phyloP scores from a whole-genome alignment of 208 protist species.

The Spongospora subterranea region DNA sequence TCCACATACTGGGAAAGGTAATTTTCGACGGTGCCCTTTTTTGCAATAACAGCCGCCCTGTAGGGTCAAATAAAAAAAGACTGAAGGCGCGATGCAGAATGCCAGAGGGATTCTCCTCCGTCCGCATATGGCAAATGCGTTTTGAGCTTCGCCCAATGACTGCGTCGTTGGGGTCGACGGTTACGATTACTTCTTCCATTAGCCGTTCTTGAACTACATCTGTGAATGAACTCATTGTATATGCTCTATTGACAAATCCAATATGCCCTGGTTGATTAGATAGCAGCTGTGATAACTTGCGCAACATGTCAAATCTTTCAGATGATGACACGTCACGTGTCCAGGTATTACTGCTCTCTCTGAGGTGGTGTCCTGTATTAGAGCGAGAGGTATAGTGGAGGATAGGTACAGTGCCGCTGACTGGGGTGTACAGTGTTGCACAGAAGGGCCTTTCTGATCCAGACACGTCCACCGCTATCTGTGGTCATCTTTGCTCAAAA shows the following conservation, averaged over 20 bases:
- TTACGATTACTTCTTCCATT: constrained; percentile 47
- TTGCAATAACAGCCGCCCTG: constrained; percentile 66
- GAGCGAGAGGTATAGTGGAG: too few species aligned
- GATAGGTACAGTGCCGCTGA: too few species aligned
- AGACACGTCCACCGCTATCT: too few species aligned
- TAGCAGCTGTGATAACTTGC: too few species aligned
- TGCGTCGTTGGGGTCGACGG: constrained; percentile 65
- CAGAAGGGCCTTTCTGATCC: too few species aligned
- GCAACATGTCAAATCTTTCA: too few species aligned
- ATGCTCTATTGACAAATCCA: neutral
- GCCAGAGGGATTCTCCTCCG: constrained; percentile 35
- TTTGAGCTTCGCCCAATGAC: constrained; percentile 65
- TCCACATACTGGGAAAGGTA: constrained; percentile 71
- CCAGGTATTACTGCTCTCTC: too few species aligned
- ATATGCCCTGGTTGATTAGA: too few species aligned
- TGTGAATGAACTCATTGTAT: neutral
- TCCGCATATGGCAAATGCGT: constrained; percentile 63
- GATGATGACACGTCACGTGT: too few species aligned
- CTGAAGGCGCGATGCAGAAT: constrained; percentile 71
- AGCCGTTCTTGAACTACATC: neutral
- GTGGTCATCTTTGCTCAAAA: too few species aligned
- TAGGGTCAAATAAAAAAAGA: constrained; percentile 68
- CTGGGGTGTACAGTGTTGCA: too few species aligned
- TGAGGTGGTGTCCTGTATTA: too few species aligned
- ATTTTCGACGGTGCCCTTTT: constrained; percentile 67